Conservation (phyloP, 345 rosid genomes). For the Turnera subulata region DNA sequence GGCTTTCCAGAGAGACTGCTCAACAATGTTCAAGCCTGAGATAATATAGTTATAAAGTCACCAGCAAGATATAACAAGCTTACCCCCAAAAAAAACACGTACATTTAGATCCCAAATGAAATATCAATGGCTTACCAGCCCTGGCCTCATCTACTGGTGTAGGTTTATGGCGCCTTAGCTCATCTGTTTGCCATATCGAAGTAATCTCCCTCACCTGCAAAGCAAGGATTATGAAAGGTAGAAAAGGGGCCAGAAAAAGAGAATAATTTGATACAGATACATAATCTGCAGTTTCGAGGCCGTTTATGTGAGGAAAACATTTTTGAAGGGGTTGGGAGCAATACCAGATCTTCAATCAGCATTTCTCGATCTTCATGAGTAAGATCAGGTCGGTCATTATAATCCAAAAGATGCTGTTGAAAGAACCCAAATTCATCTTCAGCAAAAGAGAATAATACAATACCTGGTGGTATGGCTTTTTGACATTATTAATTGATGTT, state of each 20-base stretch:
- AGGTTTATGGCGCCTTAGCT: constrained; percentile 91
- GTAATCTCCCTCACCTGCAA: constrained; percentile 83
- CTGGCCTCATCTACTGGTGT: constrained; percentile 95
- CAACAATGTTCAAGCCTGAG: constrained; percentile 89
- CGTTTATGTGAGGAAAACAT: not conserved
- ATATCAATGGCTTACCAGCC: constrained; percentile 47
- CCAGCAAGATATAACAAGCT: no score
- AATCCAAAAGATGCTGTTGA: constrained; percentile 84
- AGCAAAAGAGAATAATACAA: constrained; percentile 8
- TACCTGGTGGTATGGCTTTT: constrained; percentile 1
- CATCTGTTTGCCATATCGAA: constrained; percentile 94
- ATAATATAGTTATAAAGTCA: not conserved
- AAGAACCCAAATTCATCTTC: constrained; percentile 12
- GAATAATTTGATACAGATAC: not conserved
- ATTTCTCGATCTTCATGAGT: constrained; percentile 88
- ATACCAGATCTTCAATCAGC: constrained; percentile 94
- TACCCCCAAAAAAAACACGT: no score
- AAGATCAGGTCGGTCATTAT: constrained; percentile 81
- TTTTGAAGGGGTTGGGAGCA: constrained; percentile 5
- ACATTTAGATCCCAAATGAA: not conserved
- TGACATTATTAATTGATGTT: constrained; percentile 1
- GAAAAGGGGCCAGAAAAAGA: not conserved
- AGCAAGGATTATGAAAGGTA: constrained; percentile 13
- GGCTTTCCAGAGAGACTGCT: constrained; percentile 97
- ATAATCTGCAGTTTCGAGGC: not conserved